phyloP scores from a whole-genome alignment of 495 filamentous ascomycete species.

The Penicillium ochrochloron region DNA sequence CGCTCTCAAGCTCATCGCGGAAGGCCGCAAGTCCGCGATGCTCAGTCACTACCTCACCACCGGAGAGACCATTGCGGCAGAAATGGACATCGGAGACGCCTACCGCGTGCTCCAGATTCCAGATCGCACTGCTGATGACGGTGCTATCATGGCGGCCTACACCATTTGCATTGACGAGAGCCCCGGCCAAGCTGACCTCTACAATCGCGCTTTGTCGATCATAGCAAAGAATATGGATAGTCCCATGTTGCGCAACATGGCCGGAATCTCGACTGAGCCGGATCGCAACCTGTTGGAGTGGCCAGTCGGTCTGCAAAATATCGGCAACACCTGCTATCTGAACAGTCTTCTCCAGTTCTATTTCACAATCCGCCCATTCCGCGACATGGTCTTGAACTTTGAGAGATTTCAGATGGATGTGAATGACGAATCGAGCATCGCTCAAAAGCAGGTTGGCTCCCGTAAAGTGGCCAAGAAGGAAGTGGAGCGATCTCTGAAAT shows the following conservation, averaged over 20 bases:
- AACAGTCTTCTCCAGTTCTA: constrained; percentile 97
- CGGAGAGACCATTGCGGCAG: constrained; percentile 53
- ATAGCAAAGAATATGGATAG: constrained; percentile 57
- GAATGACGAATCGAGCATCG: constrained; percentile 57
- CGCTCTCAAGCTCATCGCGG: constrained; percentile 62
- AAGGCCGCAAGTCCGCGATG: constrained; percentile 56
- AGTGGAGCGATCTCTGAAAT: constrained; percentile 69
- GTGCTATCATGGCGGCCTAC: constrained; percentile 55
- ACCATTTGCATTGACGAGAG: constrained; percentile 54
- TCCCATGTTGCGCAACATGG: constrained; percentile 42
- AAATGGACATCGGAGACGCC: constrained; percentile 63
- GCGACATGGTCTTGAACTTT: constrained; percentile 77
- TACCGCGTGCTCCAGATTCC: constrained; percentile 60
- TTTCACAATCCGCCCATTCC: constrained; percentile 82
- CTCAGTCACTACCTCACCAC: constrained; percentile 60
- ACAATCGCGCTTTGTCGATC: constrained; percentile 53
- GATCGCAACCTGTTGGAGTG: constrained; percentile 51
- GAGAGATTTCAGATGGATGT: constrained; percentile 69
- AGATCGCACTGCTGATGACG: constrained; percentile 56
- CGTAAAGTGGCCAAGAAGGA: constrained; percentile 62
- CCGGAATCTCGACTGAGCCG: constrained; percentile 38
- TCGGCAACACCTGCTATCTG: constrained; percentile 97
- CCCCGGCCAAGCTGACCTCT: constrained; percentile 51
- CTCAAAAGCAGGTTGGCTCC: constrained; percentile 68
- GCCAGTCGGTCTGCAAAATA: constrained; percentile 87